Evolutionary conservation across 164 flowering plant species (phyloP).

Genomic region (Piper betle): DNA sequence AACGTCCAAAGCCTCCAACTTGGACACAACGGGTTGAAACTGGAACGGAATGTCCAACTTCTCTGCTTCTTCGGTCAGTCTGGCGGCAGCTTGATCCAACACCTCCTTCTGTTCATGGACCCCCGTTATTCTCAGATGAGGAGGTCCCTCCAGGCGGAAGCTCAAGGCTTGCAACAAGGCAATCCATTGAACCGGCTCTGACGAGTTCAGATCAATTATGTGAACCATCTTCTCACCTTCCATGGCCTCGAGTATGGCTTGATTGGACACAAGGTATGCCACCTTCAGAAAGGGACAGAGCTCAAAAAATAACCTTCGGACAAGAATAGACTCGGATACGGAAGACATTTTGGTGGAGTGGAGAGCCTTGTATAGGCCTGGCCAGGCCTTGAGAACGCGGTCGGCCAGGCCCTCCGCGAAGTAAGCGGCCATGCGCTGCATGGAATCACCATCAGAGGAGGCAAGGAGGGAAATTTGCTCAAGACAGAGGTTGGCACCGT

Average conservation of each 20-base stretch:
- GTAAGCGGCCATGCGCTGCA: slow-evolving; percentile 68
- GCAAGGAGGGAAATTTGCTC: slow-evolving; percentile 56
- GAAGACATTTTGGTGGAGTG: slow-evolving; percentile 9
- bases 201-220: slow-evolving; percentile 50
- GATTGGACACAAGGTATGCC: slow-evolving; percentile 45
- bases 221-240: slow-evolving; percentile 80
- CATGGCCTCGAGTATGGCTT: slow-evolving; percentile 70
- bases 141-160: slow-evolving; percentile 65
- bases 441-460: slow-evolving; percentile 58
- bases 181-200: slow-evolving; percentile 66
- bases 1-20: slow-evolving; percentile 40
- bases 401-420: slow-evolving; percentile 58
- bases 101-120: slow-evolving; percentile 59
- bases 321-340: slow-evolving; percentile 17
- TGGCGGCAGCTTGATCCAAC: slow-evolving; percentile 42
- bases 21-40: slow-evolving; percentile 48
- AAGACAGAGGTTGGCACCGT: slow-evolving; percentile 50
- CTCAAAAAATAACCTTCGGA: slow-evolving; percentile 42
- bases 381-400: slow-evolving; percentile 50
- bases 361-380: slow-evolving; percentile 53
- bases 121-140: slow-evolving; percentile 75
- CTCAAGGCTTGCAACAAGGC: slow-evolving; percentile 46
- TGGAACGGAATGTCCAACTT: slow-evolving; percentile 68
- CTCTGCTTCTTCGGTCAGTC: slow-evolving; percentile 62
- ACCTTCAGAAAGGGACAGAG: slow-evolving; percentile 58